Conservation (phyloP, 2,329 filamentous ascomycete genomes). For the Rhynchosporium agropyri region DNA sequence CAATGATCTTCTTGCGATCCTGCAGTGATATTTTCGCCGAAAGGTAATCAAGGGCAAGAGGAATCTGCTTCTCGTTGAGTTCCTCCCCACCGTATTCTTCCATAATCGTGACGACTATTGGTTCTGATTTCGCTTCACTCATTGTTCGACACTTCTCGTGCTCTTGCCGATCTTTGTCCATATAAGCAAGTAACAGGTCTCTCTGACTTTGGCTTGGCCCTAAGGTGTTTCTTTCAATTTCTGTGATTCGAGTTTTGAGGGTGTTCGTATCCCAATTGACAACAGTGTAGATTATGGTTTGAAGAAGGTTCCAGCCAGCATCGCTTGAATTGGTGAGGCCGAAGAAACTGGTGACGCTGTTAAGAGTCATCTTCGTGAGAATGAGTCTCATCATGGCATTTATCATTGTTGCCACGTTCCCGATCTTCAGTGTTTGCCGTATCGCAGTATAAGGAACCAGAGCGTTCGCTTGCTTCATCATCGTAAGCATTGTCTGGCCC, state of each 20-base stretch:
- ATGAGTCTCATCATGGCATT: slow-evolving; percentile 72
- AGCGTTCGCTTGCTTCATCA: slow-evolving; percentile 70
- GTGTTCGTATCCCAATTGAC: slow-evolving; percentile 73
- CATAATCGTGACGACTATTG: slow-evolving; percentile 70
- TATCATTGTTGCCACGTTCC: slow-evolving; percentile 82
- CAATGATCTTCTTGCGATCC: slow-evolving; percentile 72
- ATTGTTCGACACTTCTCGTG: slow-evolving; percentile 58
- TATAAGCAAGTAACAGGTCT: slow-evolving; percentile 60
- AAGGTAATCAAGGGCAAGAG: slow-evolving; percentile 69
- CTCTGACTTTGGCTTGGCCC: slow-evolving; percentile 63
- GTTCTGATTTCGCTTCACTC: slow-evolving; percentile 45
- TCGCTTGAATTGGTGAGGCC: slow-evolving; percentile 71
- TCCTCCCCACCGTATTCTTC: slow-evolving; percentile 44
- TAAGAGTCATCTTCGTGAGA: slow-evolving; percentile 76
- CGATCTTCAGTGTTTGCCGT: slow-evolving; percentile 72
- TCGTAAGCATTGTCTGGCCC: slow-evolving; percentile 71
- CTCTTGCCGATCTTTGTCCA: slow-evolving; percentile 54
- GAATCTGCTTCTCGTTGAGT: slow-evolving; percentile 63
- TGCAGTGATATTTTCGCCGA: slow-evolving; percentile 69
- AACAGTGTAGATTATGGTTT: slow-evolving; percentile 71
- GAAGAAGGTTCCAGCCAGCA: slow-evolving; percentile 80
- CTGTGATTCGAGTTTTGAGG: slow-evolving; percentile 65
- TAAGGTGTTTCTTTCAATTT: slow-evolving; percentile 64
- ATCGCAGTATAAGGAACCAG: slow-evolving; percentile 73
- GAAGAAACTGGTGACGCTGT: slow-evolving; percentile 77